phyloP scores from a whole-genome alignment of 352 stramenopile genomes.

The Lagenidium sp. region DNA sequence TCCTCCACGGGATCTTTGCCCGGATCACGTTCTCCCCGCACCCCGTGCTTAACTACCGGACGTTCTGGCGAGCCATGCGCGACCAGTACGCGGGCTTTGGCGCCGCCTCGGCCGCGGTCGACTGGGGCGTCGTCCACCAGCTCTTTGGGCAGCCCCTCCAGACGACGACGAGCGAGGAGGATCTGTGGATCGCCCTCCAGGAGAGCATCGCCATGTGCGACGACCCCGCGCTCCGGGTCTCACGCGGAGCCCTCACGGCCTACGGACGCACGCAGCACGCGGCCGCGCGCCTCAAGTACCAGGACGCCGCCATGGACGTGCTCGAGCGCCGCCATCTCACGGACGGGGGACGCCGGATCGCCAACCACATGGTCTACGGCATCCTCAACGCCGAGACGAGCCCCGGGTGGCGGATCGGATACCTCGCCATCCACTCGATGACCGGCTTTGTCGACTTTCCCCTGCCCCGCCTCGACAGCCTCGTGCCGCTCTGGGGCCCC shows the following conservation, averaged over 20 bases:
- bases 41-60: conserved; percentile 56
- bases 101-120: conserved; percentile 24
- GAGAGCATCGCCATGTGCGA: conserved; percentile 65
- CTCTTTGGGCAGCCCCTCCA: conserved; percentile 64
- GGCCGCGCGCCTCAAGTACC: conserved; percentile 18
- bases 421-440: conserved; percentile 63
- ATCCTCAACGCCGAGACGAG: conserved; percentile 66
- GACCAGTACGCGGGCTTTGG: conserved; percentile 59
- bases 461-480: conserved; percentile 41
- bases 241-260: conserved; percentile 19
- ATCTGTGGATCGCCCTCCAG: conserved; percentile 72
- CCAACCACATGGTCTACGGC: conserved; percentile 63
- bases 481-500: conserved; percentile 44
- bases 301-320: conserved; percentile 26
- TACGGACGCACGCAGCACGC: conserved; percentile 21
- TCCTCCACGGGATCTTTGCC: conserved; percentile 54
- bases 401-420: conserved; percentile 70
- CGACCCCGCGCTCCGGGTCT: conserved; percentile 50
- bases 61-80: conserved; percentile 64
- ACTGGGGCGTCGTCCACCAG: conserved; percentile 63
- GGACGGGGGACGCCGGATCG: conserved; percentile 33
- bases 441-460: conserved; percentile 77
- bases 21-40: conserved; percentile 58
- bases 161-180: conserved; percentile 54
- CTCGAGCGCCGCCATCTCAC: conserved; percentile 53